Conservation (phyloP, 148 eudicot species). For the Amaranthus hypochondriacus region DNA sequence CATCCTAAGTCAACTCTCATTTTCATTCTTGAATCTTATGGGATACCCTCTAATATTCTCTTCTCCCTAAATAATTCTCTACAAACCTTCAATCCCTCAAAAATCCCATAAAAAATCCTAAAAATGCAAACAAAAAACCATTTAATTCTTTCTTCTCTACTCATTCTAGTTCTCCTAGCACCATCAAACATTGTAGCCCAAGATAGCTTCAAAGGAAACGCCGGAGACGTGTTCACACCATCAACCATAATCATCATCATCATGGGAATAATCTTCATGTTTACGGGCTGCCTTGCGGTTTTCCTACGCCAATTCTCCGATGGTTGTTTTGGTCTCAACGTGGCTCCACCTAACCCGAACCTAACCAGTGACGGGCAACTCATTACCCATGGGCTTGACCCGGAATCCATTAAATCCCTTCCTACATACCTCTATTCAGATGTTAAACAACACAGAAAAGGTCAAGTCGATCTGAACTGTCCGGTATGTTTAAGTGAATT, state of each 20-base stretch:
- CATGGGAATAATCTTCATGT: slow-evolving; percentile 24
- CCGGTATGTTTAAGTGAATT: slow-evolving; percentile 55
- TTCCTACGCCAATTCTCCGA: slow-evolving; percentile 33
- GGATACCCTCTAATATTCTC: not conserved
- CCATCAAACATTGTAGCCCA: slow-evolving; percentile 15
- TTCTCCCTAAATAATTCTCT: not conserved
- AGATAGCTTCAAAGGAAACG: slow-evolving; percentile 21
- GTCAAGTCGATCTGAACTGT: slow-evolving; percentile 44
- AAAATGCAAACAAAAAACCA: slow-evolving; percentile 6
- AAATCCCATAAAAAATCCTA: not conserved
- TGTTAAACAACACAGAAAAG: slow-evolving; percentile 44
- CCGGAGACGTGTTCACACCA: slow-evolving; percentile 21
- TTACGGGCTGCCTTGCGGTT: slow-evolving; percentile 36
- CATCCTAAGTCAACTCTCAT: too few species aligned
- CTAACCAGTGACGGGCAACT: slow-evolving; percentile 15
- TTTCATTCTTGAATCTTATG: too few species aligned
- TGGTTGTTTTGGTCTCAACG: slow-evolving; percentile 29
- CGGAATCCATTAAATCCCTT: slow-evolving; percentile 30
- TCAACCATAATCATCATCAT: slow-evolving; percentile 32
- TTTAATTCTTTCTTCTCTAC: not conserved
- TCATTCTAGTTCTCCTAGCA: slow-evolving; percentile 7
- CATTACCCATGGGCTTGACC: slow-evolving; percentile 29
- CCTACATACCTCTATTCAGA: slow-evolving; percentile 51
- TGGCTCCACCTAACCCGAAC: slow-evolving; percentile 1
- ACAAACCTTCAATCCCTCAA: not conserved